Percentiles rank a stretch among this genome's conserved stretches.
phyloP scores from a whole-genome alignment of 140 eudicot species.

The Ambrosia hybrid region DNA sequence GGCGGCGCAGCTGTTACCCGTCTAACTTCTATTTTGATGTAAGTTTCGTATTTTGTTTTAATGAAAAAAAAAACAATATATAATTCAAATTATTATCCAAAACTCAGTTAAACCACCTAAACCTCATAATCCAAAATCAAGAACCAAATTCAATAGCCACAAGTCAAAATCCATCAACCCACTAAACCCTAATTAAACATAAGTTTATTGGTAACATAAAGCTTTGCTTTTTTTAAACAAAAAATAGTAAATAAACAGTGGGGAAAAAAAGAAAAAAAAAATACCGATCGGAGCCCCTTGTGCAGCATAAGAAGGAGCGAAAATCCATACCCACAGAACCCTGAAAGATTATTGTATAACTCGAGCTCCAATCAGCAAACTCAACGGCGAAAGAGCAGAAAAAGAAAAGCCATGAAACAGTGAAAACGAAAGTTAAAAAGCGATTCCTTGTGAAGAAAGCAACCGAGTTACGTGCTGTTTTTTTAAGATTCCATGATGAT shows the following conservation, averaged over 20 bases:
- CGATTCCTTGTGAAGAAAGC: conserved; percentile 22
- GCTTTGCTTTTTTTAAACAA: neutral
- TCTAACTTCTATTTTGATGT: no score
- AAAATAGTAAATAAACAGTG: conserved; percentile 7
- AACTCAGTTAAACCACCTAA: no score
- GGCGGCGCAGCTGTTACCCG: no score
- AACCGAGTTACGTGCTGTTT: conserved; percentile 24
- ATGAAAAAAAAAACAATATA: no score
- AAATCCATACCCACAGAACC: conserved; percentile 47
- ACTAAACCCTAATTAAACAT: conserved; percentile 19
- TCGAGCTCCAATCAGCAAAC: conserved; percentile 22
- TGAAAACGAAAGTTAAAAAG: conserved; percentile 22
- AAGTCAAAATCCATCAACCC: conserved; percentile 7
- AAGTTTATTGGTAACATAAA: conserved; percentile 12
- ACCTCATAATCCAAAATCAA: neutral
- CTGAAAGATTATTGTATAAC: neutral
- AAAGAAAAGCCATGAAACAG: conserved; percentile 10
- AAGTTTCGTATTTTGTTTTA: no score
- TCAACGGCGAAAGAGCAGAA: conserved; percentile 11
- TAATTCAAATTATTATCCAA: no score
- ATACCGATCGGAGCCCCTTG: conserved; percentile 58
- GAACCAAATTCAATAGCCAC: neutral
- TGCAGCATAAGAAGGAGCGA: conserved; percentile 59
- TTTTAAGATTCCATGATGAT: conserved; percentile 20
- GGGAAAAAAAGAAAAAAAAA: neutral